phyloP scores from a whole-genome alignment of 352 stramenopile genomes.

The Phytophthora macrochlamydospora region DNA sequence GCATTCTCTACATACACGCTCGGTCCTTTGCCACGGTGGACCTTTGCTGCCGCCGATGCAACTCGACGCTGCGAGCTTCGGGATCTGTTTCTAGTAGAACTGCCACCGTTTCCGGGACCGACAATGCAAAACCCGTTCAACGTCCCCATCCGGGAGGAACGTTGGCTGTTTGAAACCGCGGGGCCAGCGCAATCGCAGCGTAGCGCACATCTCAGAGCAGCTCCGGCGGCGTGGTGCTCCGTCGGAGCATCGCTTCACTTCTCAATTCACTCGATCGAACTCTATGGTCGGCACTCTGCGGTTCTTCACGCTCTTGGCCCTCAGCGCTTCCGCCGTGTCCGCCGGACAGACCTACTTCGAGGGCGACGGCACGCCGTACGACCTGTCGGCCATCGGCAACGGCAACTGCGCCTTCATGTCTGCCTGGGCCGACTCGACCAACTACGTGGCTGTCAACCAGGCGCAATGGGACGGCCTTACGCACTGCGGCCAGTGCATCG shows the following conservation, averaged over 20 bases:
- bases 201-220: conserved; percentile 1
- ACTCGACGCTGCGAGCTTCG: conserved; percentile 14
- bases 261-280: conserved; percentile 14
- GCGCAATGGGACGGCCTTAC: conserved; percentile 30
- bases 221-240: neutral
- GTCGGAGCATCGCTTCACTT: conserved; percentile 12
- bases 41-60: conserved; percentile 18
- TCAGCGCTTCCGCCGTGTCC: conserved; percentile 12
- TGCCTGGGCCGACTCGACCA: conserved; percentile 22
- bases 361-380: conserved; percentile 25
- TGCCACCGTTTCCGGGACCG: neutral
- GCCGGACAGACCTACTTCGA: conserved; percentile 26
- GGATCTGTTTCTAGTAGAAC: conserved; percentile 12
- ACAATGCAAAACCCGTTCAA: neutral
- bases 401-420: conserved; percentile 36
- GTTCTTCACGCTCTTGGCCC: conserved; percentile 22
- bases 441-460: conserved; percentile 35
- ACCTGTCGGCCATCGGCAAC: conserved; percentile 13
- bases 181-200: conserved; percentile 4
- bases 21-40: conserved; percentile 27
- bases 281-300: conserved; percentile 25
- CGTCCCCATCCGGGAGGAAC: neutral
- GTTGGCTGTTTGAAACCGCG: neutral
- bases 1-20: conserved; percentile 9
- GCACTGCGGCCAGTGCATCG: conserved; percentile 33